Base-by-base conservation (phyloP, 2,329 filamentous ascomycete genomes). In the Cylindrodendrum hubeiense region DNA sequence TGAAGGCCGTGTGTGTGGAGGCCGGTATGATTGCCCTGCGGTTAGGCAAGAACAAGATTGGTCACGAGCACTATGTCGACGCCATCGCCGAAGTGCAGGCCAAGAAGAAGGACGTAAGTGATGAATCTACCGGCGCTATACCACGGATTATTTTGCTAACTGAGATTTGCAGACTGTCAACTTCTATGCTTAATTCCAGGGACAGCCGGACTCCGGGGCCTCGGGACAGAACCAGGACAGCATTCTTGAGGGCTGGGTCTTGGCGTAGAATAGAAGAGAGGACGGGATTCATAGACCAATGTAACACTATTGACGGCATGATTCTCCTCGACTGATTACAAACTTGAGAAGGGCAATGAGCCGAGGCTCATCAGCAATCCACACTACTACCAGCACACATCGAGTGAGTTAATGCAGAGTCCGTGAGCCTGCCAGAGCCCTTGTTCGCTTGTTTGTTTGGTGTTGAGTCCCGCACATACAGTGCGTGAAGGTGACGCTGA, bases 1-100 rank as follows among this genome's bases (percentile, higher is more conserved):
- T 99, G 74, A 99, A 99, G 87, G 96, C 96, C 46, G 96, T 99
- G 22, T 99, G 96, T 80, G 96, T 99, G 26, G 96, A 99, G 84
- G 96, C 96, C 55, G 96, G 96, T 79, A 99, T 99, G 96, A 99
- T 99, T 83, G 96, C 96, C 28, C 85, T 99, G 77, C 89, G 96
- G 73, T 94, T 91, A 80, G 96, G 96, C 67, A 95, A 97, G 86
- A 94, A 91, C 83, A 98, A 98, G 88, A 96, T 99, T 77, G 93
- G 92, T 65, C 96, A 99, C 79, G 96, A 99, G 85, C 94, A 99
- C 82, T 99, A 98, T 78, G 96, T 99, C 54, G 96, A 99, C 85
- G 96, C 96, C 66, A 98, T 99, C 80, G 89, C 94, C 39, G 96
- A 99, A 83, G 96, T 99, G 74, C 94, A 95, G 81, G 91, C 92